A percentile compares a stretch with the other conserved stretches of the same genome.
Evolutionary conservation across 1,139 yeast genomes (phyloP).

Genomic region (Hanseniaspora uvarum): DNA sequence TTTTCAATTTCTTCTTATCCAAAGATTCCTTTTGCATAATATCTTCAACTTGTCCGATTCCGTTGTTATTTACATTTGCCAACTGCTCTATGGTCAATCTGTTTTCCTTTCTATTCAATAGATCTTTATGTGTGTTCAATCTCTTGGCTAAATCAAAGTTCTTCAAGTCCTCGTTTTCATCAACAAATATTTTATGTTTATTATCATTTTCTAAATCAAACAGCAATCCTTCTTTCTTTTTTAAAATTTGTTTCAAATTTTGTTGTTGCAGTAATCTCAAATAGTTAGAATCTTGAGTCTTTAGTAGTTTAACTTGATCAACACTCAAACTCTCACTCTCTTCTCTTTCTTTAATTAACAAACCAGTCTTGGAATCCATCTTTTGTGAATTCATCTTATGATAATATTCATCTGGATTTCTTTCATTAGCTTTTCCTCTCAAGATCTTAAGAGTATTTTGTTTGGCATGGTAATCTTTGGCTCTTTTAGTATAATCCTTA

Average conservation of each 20-base stretch:
- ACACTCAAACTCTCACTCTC: conserved; percentile 36
- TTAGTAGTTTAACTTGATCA: conserved; percentile 71
- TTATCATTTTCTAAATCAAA: conserved; percentile 48
- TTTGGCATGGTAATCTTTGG: conserved; percentile 79
- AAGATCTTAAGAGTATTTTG: conserved; percentile 73
- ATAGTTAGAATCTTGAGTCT: conserved; percentile 83
- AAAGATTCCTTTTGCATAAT: conserved; percentile 35
- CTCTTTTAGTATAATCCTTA: conserved; percentile 83
- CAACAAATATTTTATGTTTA: conserved; percentile 74
- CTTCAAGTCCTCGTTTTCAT: conserved; percentile 44
- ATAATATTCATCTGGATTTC: conserved; percentile 94
- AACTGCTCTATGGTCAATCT: conserved; percentile 58
- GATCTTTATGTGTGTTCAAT: conserved; percentile 59
- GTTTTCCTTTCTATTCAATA: conserved; percentile 60
- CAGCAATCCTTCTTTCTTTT: conserved; percentile 44
- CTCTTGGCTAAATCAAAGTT: conserved; percentile 52
- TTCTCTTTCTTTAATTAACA: conserved; percentile 56
- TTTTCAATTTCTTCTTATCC: conserved; percentile 49
- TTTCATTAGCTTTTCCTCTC: conserved; percentile 56
- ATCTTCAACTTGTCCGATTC: conserved; percentile 21
- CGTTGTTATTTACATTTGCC: conserved; percentile 23
- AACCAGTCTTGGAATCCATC: conserved; percentile 55
- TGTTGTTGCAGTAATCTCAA: conserved; percentile 63
- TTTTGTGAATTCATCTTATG: conserved; percentile 73
- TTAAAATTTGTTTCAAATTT: conserved; percentile 57